These are phyloP conservation scores for Epichloe brachyelytri DNA, from an alignment of 2,329 filamentous ascomycete species.

Conservation along the genomic window DNA sequence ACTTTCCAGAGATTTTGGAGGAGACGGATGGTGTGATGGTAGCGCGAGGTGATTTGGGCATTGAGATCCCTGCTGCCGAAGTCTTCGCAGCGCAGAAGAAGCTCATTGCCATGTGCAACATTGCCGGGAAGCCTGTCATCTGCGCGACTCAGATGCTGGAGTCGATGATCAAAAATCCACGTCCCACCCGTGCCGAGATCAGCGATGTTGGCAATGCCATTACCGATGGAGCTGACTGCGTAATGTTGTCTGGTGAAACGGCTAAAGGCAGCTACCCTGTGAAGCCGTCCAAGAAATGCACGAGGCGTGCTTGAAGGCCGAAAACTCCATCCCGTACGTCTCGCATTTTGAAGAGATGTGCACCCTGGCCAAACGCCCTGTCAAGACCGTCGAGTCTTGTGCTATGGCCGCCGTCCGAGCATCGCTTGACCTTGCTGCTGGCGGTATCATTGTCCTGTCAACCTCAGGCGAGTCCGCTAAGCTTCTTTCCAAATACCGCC, in stretches of 20 bases:
- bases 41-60: slow-evolving; percentile 88
- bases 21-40: slow-evolving; percentile 99
- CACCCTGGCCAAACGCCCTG: slow-evolving; percentile 68
- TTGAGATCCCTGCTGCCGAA: slow-evolving; percentile 96
- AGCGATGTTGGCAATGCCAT: slow-evolving; percentile 97
- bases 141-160: slow-evolving; percentile 99
- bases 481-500: slow-evolving; percentile 94
- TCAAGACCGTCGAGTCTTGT: slow-evolving; percentile 82
- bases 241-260: slow-evolving; percentile 98
- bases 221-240: slow-evolving; percentile 94
- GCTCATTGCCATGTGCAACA: slow-evolving; percentile 99
- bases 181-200: slow-evolving; percentile 94
- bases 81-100: slow-evolving; percentile 99
- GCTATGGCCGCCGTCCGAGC: slow-evolving; percentile 95
- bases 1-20: slow-evolving; percentile 92
- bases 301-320: slow-evolving; percentile 90
- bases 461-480: slow-evolving; percentile 92
- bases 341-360: slow-evolving; percentile 93
- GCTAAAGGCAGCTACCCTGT: slow-evolving; percentile 88
- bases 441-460: slow-evolving; percentile 89
- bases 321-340: slow-evolving; percentile 95
- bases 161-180: slow-evolving; percentile 99
- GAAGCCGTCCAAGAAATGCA: slow-evolving; percentile 97
- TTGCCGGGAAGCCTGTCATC: slow-evolving; percentile 96
- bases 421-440: slow-evolving; percentile 89